Conservation (phyloP, 2,329 filamentous ascomycete species). For the Alternaria tenuissima region DNA sequence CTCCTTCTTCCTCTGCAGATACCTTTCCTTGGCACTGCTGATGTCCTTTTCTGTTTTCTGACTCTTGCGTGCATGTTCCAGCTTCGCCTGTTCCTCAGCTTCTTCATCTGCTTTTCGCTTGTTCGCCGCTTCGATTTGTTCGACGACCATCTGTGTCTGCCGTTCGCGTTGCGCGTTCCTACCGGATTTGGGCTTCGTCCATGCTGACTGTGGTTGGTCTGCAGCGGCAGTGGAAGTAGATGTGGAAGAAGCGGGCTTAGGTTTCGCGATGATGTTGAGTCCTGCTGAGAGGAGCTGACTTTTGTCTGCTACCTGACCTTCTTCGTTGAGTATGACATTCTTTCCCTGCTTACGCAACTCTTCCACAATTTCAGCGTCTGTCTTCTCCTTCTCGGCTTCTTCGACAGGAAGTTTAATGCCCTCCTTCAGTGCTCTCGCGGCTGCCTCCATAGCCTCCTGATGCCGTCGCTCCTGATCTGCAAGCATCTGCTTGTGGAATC, state of each 20-base stretch:
- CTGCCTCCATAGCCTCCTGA: slow-evolving; percentile 73
- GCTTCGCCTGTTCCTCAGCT: slow-evolving; percentile 69
- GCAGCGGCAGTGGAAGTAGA: slow-evolving; percentile 25
- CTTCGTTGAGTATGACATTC: slow-evolving; percentile 78
- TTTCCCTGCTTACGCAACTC: slow-evolving; percentile 71
- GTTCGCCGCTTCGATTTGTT: slow-evolving; percentile 75
- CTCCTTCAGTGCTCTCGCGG: slow-evolving; percentile 54
- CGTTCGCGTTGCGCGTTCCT: slow-evolving; percentile 76
- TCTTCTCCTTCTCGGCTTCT: slow-evolving; percentile 46
- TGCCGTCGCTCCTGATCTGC: slow-evolving; percentile 75
- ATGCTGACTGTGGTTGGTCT: slow-evolving; percentile 11
- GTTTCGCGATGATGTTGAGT: slow-evolving; percentile 74
- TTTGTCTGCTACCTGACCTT: slow-evolving; percentile 84
- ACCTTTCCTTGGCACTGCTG: slow-evolving; percentile 79
- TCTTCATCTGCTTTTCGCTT: slow-evolving; percentile 76
- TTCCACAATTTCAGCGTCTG: slow-evolving; percentile 69
- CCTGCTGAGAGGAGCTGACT: slow-evolving; percentile 79
- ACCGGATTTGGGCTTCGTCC: slow-evolving; percentile 40
- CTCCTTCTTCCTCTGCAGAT: slow-evolving; percentile 77
- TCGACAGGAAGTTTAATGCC: slow-evolving; percentile 47
- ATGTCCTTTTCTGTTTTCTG: slow-evolving; percentile 80
- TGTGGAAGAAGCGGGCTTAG: slow-evolving; percentile 56
- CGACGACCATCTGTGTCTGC: slow-evolving; percentile 80
- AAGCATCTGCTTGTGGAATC: slow-evolving; percentile 79
- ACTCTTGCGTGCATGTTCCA: slow-evolving; percentile 75